Evolutionary conservation across 768 basidiomycete genomes (phyloP).

Genomic region (Saitozyma sp.): DNA sequence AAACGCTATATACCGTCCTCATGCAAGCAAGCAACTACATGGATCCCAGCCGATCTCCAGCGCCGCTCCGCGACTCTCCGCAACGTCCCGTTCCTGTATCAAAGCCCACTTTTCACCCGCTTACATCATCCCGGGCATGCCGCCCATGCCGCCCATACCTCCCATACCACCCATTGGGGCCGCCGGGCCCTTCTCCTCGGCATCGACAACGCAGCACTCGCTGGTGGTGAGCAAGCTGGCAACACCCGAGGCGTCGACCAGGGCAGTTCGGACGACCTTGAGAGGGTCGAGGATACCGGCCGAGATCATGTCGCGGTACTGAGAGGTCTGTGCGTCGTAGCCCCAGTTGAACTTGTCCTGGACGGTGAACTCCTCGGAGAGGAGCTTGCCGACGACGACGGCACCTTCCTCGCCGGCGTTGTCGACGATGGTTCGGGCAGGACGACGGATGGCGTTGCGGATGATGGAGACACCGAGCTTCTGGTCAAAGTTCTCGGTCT

Average conservation of each 20-base stretch:
- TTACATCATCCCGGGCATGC: conserved; percentile 46
- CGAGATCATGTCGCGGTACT: conserved; percentile 93
- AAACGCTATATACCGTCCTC: no score
- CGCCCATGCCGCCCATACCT: conserved; percentile 62
- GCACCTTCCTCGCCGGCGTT: conserved; percentile 94
- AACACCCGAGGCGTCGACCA: conserved; percentile 90
- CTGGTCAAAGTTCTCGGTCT: conserved; percentile 92
- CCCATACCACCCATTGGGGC: conserved; percentile 59
- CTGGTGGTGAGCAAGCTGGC: conserved; percentile 88
- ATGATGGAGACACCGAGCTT: conserved; percentile 93
- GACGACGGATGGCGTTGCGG: conserved; percentile 76
- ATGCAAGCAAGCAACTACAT: no score
- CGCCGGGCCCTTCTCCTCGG: conserved; percentile 69
- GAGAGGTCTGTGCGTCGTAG: conserved; percentile 87
- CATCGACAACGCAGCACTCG: conserved; percentile 89
- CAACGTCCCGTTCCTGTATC: no score
- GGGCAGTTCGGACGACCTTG: conserved; percentile 90
- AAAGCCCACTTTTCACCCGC: neutral
- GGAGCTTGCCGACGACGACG: conserved; percentile 86
- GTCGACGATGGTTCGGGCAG: conserved; percentile 80
- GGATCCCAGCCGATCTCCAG: no score
- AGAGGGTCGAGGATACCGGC: conserved; percentile 92
- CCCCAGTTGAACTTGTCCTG: conserved; percentile 74
- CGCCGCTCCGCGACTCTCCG: no score
- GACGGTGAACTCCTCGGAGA: conserved; percentile 54